These are phyloP conservation scores for Penicillium ochrochloron DNA, from an alignment of 495 filamentous ascomycete species.

Conservation along the genomic window DNA sequence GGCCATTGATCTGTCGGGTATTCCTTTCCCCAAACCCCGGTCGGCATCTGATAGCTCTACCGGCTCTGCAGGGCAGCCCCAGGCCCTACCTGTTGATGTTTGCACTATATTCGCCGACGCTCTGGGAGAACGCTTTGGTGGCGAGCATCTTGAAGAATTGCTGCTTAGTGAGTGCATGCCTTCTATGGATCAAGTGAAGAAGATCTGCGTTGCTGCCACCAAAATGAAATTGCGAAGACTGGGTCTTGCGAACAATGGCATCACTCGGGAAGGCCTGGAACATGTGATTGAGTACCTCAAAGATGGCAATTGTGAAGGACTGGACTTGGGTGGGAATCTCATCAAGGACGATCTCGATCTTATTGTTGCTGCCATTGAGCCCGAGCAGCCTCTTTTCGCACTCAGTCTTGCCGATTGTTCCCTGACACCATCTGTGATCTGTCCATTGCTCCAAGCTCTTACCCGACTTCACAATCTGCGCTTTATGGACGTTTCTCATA, in stretches of 20 bases:
- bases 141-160: conserved; percentile 79
- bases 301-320: conserved; percentile 77
- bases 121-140: conserved; percentile 74
- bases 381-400: conserved; percentile 70
- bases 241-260: conserved; percentile 78
- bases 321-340: conserved; percentile 95
- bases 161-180: conserved; percentile 79
- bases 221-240: conserved; percentile 76
- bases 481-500: conserved; percentile 91
- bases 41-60: conserved; percentile 26
- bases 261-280: conserved; percentile 72
- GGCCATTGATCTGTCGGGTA: conserved; percentile 82
- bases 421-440: conserved; percentile 70
- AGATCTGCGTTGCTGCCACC: conserved; percentile 74
- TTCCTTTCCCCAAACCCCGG: conserved; percentile 69
- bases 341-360: conserved; percentile 69
- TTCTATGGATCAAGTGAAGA: conserved; percentile 67
- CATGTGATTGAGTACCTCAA: conserved; percentile 77
- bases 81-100: conserved; percentile 44
- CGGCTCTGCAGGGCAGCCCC: conserved; percentile 20
- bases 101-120: conserved; percentile 70
- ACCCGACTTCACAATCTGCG: conserved; percentile 73
- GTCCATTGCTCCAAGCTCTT: conserved; percentile 75
- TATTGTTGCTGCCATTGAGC: conserved; percentile 66
- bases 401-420: conserved; percentile 89